These are phyloP conservation scores for Fraxinus baroniana DNA, from an alignment of 305 asterid species.

Conservation along the genomic window DNA sequence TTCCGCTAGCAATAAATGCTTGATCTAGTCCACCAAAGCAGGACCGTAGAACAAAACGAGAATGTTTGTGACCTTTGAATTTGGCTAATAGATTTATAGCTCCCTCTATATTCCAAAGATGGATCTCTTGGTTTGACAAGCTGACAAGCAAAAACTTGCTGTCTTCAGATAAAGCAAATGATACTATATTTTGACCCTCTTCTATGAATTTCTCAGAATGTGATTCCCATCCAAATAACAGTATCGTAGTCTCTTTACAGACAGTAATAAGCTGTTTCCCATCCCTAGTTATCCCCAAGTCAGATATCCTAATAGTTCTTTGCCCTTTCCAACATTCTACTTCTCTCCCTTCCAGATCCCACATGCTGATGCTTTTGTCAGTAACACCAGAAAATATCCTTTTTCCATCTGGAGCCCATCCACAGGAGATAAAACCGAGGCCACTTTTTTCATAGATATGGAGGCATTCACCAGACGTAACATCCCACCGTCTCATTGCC, in stretches of 20 bases:
- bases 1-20: constrained; percentile 81
- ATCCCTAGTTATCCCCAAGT: constrained; percentile 54
- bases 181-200: constrained; percentile 67
- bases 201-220: constrained; percentile 54
- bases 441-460: constrained; percentile 52
- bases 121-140: constrained; percentile 63
- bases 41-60: constrained; percentile 66
- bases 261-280: constrained; percentile 70
- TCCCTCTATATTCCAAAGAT: constrained; percentile 72
- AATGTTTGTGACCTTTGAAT: constrained; percentile 72
- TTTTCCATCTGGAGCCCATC: constrained; percentile 76
- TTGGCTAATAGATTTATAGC: constrained; percentile 43
- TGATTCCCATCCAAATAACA: constrained; percentile 62
- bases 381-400: constrained; percentile 59
- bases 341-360: constrained; percentile 86
- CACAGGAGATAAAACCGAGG: constrained; percentile 74
- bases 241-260: constrained; percentile 52
- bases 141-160: constrained; percentile 69
- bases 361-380: constrained; percentile 74
- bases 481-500: constrained; percentile 73
- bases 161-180: constrained; percentile 73
- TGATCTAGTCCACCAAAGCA: constrained; percentile 83
- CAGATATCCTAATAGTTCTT: constrained; percentile 53
- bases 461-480: constrained; percentile 62
- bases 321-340: constrained; percentile 68